Percentiles rank a stretch among this genome's conserved stretches.
These are phyloP conservation scores for Fraxinus latifolia DNA, from an alignment of 305 asterid species.

Conservation along the genomic window DNA sequence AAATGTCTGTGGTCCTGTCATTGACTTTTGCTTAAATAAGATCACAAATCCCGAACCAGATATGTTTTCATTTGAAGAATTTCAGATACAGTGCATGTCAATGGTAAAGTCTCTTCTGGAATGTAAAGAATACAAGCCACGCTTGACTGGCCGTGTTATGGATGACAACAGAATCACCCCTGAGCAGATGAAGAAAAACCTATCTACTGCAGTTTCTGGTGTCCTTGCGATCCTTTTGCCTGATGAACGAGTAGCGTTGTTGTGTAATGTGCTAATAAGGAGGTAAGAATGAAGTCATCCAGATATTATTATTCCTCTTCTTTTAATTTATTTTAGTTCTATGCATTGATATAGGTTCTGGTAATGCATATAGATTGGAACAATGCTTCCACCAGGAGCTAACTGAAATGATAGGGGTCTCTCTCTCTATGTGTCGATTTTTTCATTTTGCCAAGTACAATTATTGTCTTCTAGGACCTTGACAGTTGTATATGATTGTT, in stretches of 20 bases:
- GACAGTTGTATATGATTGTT: background rate
- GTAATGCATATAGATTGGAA: constrained; percentile 13
- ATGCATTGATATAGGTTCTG: constrained; percentile 14
- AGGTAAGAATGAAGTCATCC: constrained; percentile 46
- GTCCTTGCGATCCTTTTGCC: constrained; percentile 72
- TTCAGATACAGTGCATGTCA: constrained; percentile 85
- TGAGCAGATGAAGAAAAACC: constrained; percentile 82
- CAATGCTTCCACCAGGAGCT: constrained; percentile 18
- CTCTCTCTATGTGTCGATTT: background rate
- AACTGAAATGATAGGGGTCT: background rate
- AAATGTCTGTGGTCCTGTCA: constrained; percentile 65
- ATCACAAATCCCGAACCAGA: constrained; percentile 86
- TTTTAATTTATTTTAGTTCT: constrained; percentile 1
- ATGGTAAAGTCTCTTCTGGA: constrained; percentile 82
- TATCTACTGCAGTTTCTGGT: constrained; percentile 65
- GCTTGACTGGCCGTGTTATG: constrained; percentile 79
- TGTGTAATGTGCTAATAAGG: constrained; percentile 79
- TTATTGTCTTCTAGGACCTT: constrained; percentile 3
- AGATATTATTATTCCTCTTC: background rate
- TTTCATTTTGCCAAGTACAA: background rate
- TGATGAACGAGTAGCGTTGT: constrained; percentile 71
- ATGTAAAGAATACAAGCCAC: constrained; percentile 84
- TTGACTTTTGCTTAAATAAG: constrained; percentile 77
- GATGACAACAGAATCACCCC: constrained; percentile 70
- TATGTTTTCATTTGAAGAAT: constrained; percentile 58